Base-by-base conservation (phyloP, 768 basidiomycete species). In the Fomitopsis serialis region DNA sequence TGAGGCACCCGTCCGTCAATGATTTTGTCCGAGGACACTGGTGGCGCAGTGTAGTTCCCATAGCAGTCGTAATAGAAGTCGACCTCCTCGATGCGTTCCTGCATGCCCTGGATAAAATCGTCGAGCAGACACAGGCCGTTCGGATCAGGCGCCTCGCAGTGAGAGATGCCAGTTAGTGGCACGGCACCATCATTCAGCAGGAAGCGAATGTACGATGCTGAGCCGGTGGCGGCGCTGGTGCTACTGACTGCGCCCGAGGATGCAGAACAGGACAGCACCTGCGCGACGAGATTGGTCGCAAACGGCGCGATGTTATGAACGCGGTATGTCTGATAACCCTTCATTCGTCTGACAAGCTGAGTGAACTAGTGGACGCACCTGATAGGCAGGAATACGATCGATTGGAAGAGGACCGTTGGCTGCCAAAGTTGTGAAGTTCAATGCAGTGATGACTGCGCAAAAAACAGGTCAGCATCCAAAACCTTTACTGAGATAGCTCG, bases 121-220 rank as follows among this genome's bases (percentile, higher is more conserved):
- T 58, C 66, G 2, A 78, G 50, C 0, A 61, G 52, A 57, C 78
- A 80, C 42, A 75, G 56, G 1, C 78, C 76, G 22, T 77, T 66
- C 27, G 67, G 63, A 59, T 76, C 64, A 10, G 64, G 58, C 7
- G 46, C 36, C 1, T 42, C 61, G 63, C 79, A 80, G 8, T 74
- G 75, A 0, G 65, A 54, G 46, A 79, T 64, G 12, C 73, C 70
- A 1, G 73, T 75, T 10, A 79, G 65, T 8, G 78, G 78, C 1
- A 78, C 65, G 3, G 74, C 69, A 1, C 67, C 78, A 57, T 81
- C 79, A 59, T 81, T 81, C 25, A 78, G 65, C 42, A 78, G 68
- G 62, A 74, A 71, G 11, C 78, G 65, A 54, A 78, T 72, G 57
- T 52, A 61, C 22, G 53, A 53, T 23, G 51, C 40, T 46, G 51